These are phyloP conservation scores for Acanthamoeba triangularis DNA, from an alignment of 208 protist species.

Conservation along the genomic window DNA sequence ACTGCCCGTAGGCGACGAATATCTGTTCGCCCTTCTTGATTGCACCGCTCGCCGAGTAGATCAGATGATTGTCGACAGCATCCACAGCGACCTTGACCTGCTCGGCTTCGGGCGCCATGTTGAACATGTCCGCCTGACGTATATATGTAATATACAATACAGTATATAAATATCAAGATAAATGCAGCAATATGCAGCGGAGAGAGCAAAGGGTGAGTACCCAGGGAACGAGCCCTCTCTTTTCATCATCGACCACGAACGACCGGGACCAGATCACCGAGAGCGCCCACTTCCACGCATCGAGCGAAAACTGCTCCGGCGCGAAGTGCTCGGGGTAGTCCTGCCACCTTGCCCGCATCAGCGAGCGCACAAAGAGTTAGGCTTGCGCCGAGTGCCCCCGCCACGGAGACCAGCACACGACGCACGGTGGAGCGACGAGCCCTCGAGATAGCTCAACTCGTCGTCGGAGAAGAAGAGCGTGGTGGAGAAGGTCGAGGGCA, in stretches of 20 bases:
- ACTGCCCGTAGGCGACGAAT: background rate
- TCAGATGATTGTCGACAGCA: background rate
- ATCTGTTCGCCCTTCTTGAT: background rate
- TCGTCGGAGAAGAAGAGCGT: background rate
- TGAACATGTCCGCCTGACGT: constrained; percentile 20
- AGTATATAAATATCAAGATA: too few species aligned
- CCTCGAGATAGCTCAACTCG: background rate
- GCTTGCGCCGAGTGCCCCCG: background rate
- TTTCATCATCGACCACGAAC: background rate
- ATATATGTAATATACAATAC: too few species aligned
- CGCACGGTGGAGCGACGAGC: background rate
- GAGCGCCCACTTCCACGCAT: background rate
- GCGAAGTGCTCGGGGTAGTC: background rate
- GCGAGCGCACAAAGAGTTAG: background rate
- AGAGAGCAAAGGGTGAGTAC: background rate
- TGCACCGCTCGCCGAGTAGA: background rate
- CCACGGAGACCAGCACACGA: background rate
- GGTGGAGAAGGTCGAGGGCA: background rate
- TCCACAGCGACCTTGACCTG: background rate
- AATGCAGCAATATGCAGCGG: too few species aligned
- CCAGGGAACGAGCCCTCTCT: background rate
- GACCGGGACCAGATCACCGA: background rate
- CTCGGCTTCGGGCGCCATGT: background rate
- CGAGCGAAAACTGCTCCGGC: background rate
- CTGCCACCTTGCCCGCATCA: background rate